phyloP scores from a whole-genome alignment of 2,329 filamentous ascomycete species.

The Madurella mycetomatis region DNA sequence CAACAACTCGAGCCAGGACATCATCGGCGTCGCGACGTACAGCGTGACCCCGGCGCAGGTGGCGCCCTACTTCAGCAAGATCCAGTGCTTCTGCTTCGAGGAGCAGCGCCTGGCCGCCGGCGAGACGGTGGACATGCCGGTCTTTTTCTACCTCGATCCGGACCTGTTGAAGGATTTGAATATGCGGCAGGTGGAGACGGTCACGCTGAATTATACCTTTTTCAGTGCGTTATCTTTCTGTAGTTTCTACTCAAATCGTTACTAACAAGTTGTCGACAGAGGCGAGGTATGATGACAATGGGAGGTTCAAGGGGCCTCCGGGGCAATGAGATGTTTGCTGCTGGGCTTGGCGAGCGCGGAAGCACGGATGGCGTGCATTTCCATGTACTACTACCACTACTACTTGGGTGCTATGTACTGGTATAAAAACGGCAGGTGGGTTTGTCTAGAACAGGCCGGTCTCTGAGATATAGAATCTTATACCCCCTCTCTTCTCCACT shows the following conservation, averaged over 20 bases:
- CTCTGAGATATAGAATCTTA: background rate
- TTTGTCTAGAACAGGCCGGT: background rate
- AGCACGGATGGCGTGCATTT: background rate
- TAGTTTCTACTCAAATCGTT: conserved; percentile 1
- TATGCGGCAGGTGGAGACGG: conserved; percentile 91
- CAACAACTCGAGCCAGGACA: conserved; percentile 84
- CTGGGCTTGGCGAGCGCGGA: background rate
- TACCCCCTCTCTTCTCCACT: background rate
- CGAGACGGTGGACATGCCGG: conserved; percentile 98
- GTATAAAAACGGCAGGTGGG: background rate
- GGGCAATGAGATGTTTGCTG: conserved; percentile 2
- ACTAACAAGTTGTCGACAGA: conserved; percentile 49
- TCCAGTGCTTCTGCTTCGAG: conserved; percentile 99
- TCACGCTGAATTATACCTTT: conserved; percentile 95
- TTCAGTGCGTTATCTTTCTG: conserved; percentile 68
- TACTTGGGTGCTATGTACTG: background rate
- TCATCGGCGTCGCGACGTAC: conserved; percentile 97
- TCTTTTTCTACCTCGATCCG: conserved; percentile 98
- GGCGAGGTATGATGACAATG: conserved; percentile 79
- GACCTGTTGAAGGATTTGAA: conserved; percentile 88
- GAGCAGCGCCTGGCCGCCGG: conserved; percentile 90
- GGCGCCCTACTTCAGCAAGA: conserved; percentile 98
- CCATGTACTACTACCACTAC: background rate
- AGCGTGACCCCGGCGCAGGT: conserved; percentile 94
- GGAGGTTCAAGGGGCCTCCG: conserved; percentile 50